phyloP scores from a whole-genome alignment of 805 yeast genomes.

The Isabelozyma gotoi region DNA sequence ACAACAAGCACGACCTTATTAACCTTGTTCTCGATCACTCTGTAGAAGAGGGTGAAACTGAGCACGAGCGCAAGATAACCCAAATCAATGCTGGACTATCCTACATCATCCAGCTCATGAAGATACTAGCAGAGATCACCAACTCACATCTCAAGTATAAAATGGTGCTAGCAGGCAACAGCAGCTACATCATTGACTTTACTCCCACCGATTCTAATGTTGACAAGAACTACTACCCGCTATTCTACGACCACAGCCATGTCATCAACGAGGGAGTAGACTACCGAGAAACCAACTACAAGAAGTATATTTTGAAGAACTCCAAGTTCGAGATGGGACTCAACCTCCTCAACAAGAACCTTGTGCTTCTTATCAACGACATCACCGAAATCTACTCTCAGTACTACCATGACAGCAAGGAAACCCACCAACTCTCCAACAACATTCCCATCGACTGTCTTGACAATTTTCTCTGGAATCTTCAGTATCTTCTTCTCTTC shows the following conservation, averaged over 20 bases:
- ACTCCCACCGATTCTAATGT: not conserved
- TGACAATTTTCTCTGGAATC: slow-evolving; percentile 42
- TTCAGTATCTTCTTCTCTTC: slow-evolving; percentile 34
- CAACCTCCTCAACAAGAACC: slow-evolving; percentile 28
- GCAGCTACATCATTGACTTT: slow-evolving; percentile 23
- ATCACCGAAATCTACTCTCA: slow-evolving; percentile 11
- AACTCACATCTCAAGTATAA: slow-evolving; percentile 24
- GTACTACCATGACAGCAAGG: slow-evolving; percentile 4
- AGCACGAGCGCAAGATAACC: slow-evolving; percentile 14
- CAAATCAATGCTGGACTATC: slow-evolving; percentile 33
- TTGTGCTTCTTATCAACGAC: slow-evolving; percentile 22
- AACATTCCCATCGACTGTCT: slow-evolving; percentile 36
- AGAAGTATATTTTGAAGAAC: slow-evolving; percentile 13
- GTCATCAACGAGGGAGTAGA: slow-evolving; percentile 1
- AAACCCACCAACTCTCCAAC: slow-evolving; percentile 6
- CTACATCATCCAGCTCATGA: slow-evolving; percentile 28
- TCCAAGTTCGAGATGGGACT: slow-evolving; percentile 33
- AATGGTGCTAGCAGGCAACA: slow-evolving; percentile 22
- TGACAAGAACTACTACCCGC: slow-evolving; percentile 23
- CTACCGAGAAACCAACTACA: slow-evolving; percentile 1
- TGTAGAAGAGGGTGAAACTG: slow-evolving; percentile 4
- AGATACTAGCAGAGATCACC: slow-evolving; percentile 22
- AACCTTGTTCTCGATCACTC: slow-evolving; percentile 7
- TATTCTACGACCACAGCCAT: slow-evolving; percentile 19
- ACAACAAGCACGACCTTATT: slow-evolving; percentile 10